These are phyloP conservation scores for Lipomyces japonicus DNA, from an alignment of 805 yeast species.

Conservation along the genomic window DNA sequence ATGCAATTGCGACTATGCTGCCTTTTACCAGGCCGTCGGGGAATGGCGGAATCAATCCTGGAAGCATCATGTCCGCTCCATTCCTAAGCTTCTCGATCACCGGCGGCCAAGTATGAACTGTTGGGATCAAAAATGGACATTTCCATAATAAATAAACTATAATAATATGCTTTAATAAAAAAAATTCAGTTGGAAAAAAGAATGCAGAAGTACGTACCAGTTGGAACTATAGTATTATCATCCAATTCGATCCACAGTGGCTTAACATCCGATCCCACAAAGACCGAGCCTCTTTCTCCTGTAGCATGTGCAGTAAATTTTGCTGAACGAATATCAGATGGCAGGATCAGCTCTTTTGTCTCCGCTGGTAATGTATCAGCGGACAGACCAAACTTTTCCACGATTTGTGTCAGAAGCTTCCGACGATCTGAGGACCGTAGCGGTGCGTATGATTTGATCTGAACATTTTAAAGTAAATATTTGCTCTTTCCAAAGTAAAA, in stretches of 20 bases:
- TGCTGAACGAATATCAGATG: conserved; percentile 58
- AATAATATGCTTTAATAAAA: neutral
- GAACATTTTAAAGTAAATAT: conserved; percentile 11
- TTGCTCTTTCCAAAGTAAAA: neutral
- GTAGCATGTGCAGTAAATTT: conserved; percentile 49
- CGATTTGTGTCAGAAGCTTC: conserved; percentile 46
- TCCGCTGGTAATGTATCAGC: conserved; percentile 41
- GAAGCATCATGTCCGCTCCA: conserved; percentile 63
- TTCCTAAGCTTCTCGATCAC: conserved; percentile 66
- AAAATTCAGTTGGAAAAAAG: neutral
- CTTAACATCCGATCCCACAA: conserved; percentile 51
- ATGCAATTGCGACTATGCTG: conserved; percentile 66
- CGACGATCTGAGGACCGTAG: conserved; percentile 79
- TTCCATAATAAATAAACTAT: conserved; percentile 65
- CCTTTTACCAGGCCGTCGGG: conserved; percentile 51
- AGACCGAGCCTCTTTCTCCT: conserved; percentile 57
- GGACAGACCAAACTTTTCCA: conserved; percentile 42
- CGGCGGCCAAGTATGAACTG: conserved; percentile 64
- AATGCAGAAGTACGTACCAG: conserved; percentile 38
- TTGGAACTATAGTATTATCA: conserved; percentile 51
- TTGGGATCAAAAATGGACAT: conserved; percentile 61
- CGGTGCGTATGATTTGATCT: conserved; percentile 70
- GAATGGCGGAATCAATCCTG: conserved; percentile 52
- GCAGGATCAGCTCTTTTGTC: conserved; percentile 45
- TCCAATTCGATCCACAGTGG: conserved; percentile 68